These are phyloP conservation scores for Calvatia gigantea DNA, from an alignment of 768 basidiomycete genomes.

Conservation along the genomic window DNA sequence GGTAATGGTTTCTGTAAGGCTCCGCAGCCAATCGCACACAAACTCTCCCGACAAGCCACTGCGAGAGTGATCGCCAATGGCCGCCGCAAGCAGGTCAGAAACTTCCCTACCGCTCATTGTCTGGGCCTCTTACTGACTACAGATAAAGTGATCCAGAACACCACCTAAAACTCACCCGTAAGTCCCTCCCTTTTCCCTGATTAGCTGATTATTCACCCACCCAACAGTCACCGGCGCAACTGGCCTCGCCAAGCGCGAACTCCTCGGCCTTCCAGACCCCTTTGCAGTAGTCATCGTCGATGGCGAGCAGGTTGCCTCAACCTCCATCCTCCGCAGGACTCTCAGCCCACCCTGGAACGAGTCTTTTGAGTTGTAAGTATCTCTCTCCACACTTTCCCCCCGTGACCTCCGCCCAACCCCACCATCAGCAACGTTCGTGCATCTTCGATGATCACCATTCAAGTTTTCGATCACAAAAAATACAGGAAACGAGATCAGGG, in stretches of 20 bases:
- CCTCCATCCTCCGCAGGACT: conserved; percentile 64
- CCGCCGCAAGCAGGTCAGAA: conserved; percentile 32
- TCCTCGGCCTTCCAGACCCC: conserved; percentile 82
- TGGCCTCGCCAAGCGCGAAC: conserved; percentile 70
- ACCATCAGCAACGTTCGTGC: conserved; percentile 59
- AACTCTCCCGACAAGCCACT: not conserved
- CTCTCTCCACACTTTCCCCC: conserved; percentile 4
- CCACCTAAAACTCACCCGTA: conserved; percentile 48
- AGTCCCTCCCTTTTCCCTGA: conserved; percentile 6
- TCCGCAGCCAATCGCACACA: conserved; percentile 1
- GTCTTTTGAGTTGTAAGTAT: conserved; percentile 75
- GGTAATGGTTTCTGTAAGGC: not conserved
- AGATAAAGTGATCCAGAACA: conserved; percentile 48
- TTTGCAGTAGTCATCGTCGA: conserved; percentile 88
- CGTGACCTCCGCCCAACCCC: conserved; percentile 12
- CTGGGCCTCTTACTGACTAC: conserved; percentile 8
- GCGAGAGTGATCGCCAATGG: conserved; percentile 16
- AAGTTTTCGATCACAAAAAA: conserved; percentile 88
- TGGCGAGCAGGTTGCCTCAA: conserved; percentile 78
- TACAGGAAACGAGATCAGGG: conserved; percentile 87
- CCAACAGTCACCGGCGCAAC: conserved; percentile 70
- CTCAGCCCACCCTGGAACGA: conserved; percentile 82
- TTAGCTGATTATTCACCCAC: conserved; percentile 3
- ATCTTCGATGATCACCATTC: conserved; percentile 74
- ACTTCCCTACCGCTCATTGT: not conserved